Evolutionary conservation across 169 alveolate species (phyloP), one percentile per base, ranked within the genome.

Genomic region (Plasmodium ovale): DNA sequence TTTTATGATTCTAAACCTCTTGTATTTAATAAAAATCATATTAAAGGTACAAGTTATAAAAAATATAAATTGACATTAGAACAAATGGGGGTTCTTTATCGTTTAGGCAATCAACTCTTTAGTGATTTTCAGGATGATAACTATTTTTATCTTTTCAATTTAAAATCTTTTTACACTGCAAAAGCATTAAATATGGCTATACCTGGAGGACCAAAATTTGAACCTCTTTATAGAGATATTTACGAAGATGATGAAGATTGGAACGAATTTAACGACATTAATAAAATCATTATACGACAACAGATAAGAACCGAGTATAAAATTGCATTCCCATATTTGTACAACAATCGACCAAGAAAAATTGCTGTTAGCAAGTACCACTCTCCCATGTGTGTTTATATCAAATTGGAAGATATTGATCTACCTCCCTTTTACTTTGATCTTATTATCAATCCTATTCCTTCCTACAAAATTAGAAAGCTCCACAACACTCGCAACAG

Each of bases 121-220:
- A 96, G 99, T 59, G 99, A 98, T 87, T 92, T 98, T 47, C 97
- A 95, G 69, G 99, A 98, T 73, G 94, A 96, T 74, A 99, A 99
- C 94, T 99, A 98, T 92, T 99, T 97, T 93, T 97, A 99, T 92
- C 93, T 99, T 42, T 99, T 99, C 92, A 98, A 99, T 72, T 89
- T 96, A 84, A 96, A 98, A 91, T 94, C 99, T 53, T 98, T 99
- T 94, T 97, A 96, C 92, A 99, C 99, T 21, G 99, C 99, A 7
- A 99, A 99, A 94, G 99, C 99, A 14, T 93, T 99, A 87, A 99
- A 99, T 94, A 93, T 99, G 94, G 99, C 99, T 21, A 99, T 99
- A 59, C 99, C 99, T 9, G 99, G 99, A 49, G 99, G 99, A 0
- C 99, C 99, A 23, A 99, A 99, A 95, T 99, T 99, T 94, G 99